Conservation (phyloP, 192 early-diverging fungal genomes). For the Coemansia asiatica region DNA sequence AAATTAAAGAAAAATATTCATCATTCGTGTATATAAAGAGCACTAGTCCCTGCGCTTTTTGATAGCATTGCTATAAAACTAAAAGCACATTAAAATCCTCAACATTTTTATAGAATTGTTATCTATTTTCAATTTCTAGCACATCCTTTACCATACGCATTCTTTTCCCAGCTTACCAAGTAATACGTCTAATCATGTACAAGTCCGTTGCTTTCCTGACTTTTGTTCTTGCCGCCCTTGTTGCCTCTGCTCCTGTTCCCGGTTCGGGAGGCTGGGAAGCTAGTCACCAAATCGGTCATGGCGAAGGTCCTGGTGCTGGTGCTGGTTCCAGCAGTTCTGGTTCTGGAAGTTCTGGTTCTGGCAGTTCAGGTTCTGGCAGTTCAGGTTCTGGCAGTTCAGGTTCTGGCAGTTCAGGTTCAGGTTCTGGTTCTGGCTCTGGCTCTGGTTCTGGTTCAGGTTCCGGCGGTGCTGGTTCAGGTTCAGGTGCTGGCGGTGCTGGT, state of each 20-base stretch:
- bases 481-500: neutral
- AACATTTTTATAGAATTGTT: no score
- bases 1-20: no score
- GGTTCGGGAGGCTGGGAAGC: neutral
- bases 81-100: no score
- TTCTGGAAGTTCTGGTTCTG: slow-evolving; percentile 2
- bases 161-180: no score
- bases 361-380: neutral
- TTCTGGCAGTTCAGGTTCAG: neutral
- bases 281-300: neutral
- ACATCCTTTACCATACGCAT: neutral
- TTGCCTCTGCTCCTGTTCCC: neutral
- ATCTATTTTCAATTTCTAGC: no score
- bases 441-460: neutral
- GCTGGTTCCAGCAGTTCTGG: neutral
- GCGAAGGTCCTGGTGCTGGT: neutral
- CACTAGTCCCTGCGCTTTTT: neutral
- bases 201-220: neutral
- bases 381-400: neutral
- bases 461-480: neutral
- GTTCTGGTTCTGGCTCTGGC: neutral
- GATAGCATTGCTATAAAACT: no score
- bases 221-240: neutral
- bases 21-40: no score
- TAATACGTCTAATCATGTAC: neutral